Evolutionary conservation across 176 grass and related monocot species (phyloP).

Genomic region (Cocos nucifera): DNA sequence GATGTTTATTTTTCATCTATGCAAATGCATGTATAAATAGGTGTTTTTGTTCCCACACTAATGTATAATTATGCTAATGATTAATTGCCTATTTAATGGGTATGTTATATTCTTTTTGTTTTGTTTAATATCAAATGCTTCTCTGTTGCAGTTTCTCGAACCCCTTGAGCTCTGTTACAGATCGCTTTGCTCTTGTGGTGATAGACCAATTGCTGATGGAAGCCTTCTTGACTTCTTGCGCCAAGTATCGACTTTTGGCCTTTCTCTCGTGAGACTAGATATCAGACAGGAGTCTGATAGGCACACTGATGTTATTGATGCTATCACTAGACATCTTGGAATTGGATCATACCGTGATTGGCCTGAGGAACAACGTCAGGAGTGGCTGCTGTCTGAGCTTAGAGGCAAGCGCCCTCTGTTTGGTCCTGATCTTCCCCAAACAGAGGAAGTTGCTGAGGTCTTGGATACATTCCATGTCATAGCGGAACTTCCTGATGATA

Average conservation of each 20-base stretch:
- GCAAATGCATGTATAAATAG: too few relatives aligned
- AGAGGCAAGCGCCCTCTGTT: constrained; percentile 87
- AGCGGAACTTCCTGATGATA: constrained; percentile 78
- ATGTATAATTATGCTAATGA: too few relatives aligned
- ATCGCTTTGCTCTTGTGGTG: constrained; percentile 85
- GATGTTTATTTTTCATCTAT: too few relatives aligned
- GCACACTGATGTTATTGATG: constrained; percentile 90
- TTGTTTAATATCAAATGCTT: neutral
- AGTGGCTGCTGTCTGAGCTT: constrained; percentile 81
- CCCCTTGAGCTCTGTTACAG: constrained; percentile 83
- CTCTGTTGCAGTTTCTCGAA: neutral
- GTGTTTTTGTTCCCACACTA: too few relatives aligned
- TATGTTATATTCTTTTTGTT: too few relatives aligned
- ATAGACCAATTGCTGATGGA: constrained; percentile 89
- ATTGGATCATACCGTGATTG: constrained; percentile 90
- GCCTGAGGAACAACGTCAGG: constrained; percentile 93
- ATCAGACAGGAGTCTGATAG: constrained; percentile 99
- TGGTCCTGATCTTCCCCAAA: constrained; percentile 77
- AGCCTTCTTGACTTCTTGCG: constrained; percentile 97
- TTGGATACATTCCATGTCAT: constrained; percentile 79
- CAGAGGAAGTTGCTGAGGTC: constrained; percentile 80
- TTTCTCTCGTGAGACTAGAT: constrained; percentile 93
- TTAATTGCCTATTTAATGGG: too few relatives aligned
- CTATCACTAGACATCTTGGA: constrained; percentile 77
- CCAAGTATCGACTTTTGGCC: constrained; percentile 93